These are phyloP conservation scores for Lathyrus oleraceus DNA, from an alignment of 306 rosid genomes.

Conservation along the genomic window DNA sequence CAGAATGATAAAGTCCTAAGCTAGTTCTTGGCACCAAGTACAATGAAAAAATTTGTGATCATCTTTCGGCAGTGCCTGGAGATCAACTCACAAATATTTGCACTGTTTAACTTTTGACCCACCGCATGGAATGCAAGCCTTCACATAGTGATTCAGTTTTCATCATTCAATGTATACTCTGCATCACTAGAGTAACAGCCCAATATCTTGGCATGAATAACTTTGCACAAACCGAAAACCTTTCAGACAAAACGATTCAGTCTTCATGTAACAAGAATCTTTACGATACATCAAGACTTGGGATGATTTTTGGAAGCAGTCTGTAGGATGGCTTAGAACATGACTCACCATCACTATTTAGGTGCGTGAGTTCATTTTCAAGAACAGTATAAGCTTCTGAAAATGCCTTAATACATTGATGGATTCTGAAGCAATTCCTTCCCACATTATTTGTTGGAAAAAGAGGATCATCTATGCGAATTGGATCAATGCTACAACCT, in stretches of 20 bases:
- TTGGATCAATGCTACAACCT: constrained; percentile 98
- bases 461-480: constrained; percentile 94
- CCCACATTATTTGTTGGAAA: constrained; percentile 88
- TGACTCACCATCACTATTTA: constrained; percentile 1
- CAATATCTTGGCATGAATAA: constrained; percentile 14
- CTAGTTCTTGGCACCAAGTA: too few species aligned
- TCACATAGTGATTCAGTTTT: too few species aligned
- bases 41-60: too few species aligned
- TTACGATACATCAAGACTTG: constrained; percentile 41
- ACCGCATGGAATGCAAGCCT: too few species aligned
- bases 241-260: constrained; percentile 39
- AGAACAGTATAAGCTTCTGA: constrained; percentile 79
- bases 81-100: too few species aligned
- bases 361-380: constrained; percentile 61
- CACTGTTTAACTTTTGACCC: too few species aligned
- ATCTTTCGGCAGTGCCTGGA: too few species aligned
- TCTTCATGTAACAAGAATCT: constrained; percentile 35
- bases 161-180: constrained; percentile 11
- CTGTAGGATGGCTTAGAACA: too few species aligned
- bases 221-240: constrained; percentile 34
- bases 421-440: constrained; percentile 94
- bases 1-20: too few species aligned
- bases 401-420: constrained; percentile 96
- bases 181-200: constrained; percentile 15
- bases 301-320: too few species aligned